Percentiles rank a stretch among this genome's conserved stretches.
Evolutionary conservation across 768 basidiomycete genomes (phyloP).

Genomic region (Ramaria sp.): DNA sequence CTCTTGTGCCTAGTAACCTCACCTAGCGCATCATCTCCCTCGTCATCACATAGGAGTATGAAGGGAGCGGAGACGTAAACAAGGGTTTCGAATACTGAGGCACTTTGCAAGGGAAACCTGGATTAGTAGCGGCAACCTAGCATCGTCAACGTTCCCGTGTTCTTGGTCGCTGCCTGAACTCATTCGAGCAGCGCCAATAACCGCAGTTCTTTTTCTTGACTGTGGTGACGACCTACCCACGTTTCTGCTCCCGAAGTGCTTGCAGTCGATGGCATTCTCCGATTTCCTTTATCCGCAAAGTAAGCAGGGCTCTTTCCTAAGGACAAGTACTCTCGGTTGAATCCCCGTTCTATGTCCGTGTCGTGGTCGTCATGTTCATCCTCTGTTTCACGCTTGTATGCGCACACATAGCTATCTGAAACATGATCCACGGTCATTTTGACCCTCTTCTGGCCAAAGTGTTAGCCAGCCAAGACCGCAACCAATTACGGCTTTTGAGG

Average conservation of each 20-base stretch:
- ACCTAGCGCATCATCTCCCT: slow-evolving; percentile 23
- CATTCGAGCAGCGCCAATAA: neutral
- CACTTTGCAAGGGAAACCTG: neutral
- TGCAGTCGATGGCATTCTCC: neutral
- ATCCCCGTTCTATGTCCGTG: neutral
- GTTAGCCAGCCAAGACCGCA: neutral
- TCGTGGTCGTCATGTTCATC: neutral
- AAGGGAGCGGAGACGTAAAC: neutral
- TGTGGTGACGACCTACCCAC: neutral
- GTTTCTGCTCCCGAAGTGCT: neutral
- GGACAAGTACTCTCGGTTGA: neutral
- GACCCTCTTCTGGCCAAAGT: neutral
- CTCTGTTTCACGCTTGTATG: neutral
- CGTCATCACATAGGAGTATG: neutral
- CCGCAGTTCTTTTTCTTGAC: neutral
- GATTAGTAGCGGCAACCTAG: neutral
- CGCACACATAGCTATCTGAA: neutral
- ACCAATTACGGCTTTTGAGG: neutral
- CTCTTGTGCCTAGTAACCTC: slow-evolving; percentile 38
- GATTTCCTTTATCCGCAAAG: neutral
- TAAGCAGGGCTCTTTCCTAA: neutral
- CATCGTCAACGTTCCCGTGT: neutral
- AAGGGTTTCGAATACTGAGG: neutral
- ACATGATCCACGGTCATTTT: neutral
- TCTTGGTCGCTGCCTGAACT: neutral